Conservation (phyloP, 768 basidiomycete genomes). For the Russula dissimulans region DNA sequence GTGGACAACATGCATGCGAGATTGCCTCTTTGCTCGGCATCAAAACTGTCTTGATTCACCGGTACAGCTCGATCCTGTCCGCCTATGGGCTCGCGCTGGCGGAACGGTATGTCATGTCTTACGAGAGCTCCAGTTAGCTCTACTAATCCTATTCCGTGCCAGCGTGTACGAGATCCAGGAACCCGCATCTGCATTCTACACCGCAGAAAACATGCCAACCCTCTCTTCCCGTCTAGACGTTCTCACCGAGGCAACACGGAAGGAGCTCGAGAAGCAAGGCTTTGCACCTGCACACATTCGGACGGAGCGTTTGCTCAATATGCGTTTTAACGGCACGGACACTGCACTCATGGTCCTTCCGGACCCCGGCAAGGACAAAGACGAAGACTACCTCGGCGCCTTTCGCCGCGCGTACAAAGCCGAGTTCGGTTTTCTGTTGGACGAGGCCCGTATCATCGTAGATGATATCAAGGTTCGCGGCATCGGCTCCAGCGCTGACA, state of each 20-base stretch:
- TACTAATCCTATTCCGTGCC: background rate
- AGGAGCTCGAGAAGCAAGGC: conserved; percentile 70
- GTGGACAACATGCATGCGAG: conserved; percentile 90
- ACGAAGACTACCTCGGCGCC: conserved; percentile 71
- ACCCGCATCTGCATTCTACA: conserved; percentile 76
- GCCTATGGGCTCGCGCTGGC: conserved; percentile 92
- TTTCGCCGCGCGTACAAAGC: conserved; percentile 75
- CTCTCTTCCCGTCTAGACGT: conserved; percentile 63
- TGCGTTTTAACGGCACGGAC: conserved; percentile 91
- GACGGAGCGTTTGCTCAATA: conserved; percentile 78
- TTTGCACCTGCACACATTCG: conserved; percentile 65
- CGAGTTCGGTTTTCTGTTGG: conserved; percentile 88
- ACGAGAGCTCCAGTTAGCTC: background rate
- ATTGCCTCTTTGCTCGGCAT: conserved; percentile 83
- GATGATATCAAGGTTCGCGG: conserved; percentile 92
- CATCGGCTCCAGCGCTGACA: conserved; percentile 83
- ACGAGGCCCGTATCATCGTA: conserved; percentile 73
- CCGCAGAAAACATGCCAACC: conserved; percentile 40
- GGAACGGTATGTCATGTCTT: conserved; percentile 41
- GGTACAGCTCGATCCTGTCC: conserved; percentile 86
- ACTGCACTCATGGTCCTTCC: conserved; percentile 86
- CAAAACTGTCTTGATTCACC: conserved; percentile 78
- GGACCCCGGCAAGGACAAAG: conserved; percentile 41
- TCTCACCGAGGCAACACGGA: conserved; percentile 50
- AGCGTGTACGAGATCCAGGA: conserved; percentile 86